Evolutionary conservation across 2,329 filamentous ascomycete species (phyloP).

Genomic region (Talaromyces sp.): DNA sequence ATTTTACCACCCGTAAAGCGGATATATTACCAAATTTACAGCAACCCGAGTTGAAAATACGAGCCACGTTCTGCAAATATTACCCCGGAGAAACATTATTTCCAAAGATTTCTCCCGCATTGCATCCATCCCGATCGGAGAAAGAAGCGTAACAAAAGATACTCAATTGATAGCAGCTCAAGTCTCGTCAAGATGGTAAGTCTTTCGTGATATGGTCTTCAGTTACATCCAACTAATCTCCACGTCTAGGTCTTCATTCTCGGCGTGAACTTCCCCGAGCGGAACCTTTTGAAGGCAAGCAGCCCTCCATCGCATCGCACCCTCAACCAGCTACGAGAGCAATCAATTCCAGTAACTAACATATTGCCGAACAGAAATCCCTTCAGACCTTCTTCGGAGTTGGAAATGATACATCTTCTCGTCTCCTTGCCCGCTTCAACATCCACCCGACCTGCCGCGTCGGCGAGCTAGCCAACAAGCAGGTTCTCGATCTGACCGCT

Average conservation of each 20-base stretch:
- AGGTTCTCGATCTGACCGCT: conserved; percentile 78
- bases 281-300: conserved; percentile 77
- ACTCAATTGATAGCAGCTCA: conserved; percentile 14
- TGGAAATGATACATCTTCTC: conserved; percentile 68
- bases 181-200: conserved; percentile 35
- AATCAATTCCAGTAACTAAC: conserved; percentile 15
- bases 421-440: conserved; percentile 83
- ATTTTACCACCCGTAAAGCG: rapidly evolving
- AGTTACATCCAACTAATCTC: background rate
- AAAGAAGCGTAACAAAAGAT: conserved; percentile 8
- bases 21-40: conserved; percentile 8
- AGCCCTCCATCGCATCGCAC: conserved; percentile 10
- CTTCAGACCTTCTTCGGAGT: conserved; percentile 87
- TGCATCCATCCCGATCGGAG: conserved; percentile 13
- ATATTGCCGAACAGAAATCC: conserved; percentile 41
- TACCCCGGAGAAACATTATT: conserved; percentile 39
- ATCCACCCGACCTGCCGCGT: conserved; percentile 84
- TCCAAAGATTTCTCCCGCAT: conserved; percentile 35
- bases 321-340: background rate
- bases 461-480: conserved; percentile 72
- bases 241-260: conserved; percentile 73
- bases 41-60: background rate
- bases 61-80: background rate
- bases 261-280: conserved; percentile 82
- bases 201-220: background rate